Conservation (phyloP, 2,329 filamentous ascomycete genomes). For the Byssochlamys sp. region DNA sequence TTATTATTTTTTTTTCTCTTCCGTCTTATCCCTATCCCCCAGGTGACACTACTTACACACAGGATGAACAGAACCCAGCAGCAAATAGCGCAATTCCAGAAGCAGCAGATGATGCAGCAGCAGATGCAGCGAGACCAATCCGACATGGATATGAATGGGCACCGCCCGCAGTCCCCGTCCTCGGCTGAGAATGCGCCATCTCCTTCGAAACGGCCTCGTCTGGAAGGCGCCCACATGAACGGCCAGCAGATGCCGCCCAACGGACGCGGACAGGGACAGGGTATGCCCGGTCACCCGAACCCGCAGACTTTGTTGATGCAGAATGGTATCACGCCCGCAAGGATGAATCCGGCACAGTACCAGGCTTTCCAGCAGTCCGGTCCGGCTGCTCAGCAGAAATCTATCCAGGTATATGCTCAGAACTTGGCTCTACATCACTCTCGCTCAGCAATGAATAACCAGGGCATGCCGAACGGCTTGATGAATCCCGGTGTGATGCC, state of each 20-base stretch:
- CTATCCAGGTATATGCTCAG: constrained; percentile 77
- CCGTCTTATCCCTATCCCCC: not conserved
- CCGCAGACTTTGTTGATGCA: constrained; percentile 45
- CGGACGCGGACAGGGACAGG: constrained; percentile 58
- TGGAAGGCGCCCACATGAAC: constrained; percentile 66
- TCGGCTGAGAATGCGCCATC: constrained; percentile 82
- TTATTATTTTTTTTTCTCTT: not conserved
- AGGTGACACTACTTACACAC: not conserved
- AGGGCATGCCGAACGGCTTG: constrained; percentile 66
- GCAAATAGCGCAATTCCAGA: constrained; percentile 60
- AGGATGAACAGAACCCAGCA: constrained; percentile 45
- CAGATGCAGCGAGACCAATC: constrained; percentile 84
- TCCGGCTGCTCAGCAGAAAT: constrained; percentile 63
- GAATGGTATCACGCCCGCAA: constrained; percentile 66
- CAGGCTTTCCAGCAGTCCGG: constrained; percentile 49
- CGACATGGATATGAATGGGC: constrained; percentile 73
- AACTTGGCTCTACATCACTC: constrained; percentile 70
- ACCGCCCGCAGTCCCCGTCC: constrained; percentile 70
- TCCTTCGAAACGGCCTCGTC: constrained; percentile 77
- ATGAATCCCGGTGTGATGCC: constrained; percentile 56
- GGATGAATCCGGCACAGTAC: constrained; percentile 68
- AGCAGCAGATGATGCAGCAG: constrained; percentile 57
- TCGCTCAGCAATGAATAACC: constrained; percentile 68
- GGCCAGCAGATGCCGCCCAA: constrained; percentile 69
- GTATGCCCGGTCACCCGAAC: constrained; percentile 58